Base-by-base conservation (phyloP, 805 yeast species). In the Barnettozyma wickerhamii region DNA sequence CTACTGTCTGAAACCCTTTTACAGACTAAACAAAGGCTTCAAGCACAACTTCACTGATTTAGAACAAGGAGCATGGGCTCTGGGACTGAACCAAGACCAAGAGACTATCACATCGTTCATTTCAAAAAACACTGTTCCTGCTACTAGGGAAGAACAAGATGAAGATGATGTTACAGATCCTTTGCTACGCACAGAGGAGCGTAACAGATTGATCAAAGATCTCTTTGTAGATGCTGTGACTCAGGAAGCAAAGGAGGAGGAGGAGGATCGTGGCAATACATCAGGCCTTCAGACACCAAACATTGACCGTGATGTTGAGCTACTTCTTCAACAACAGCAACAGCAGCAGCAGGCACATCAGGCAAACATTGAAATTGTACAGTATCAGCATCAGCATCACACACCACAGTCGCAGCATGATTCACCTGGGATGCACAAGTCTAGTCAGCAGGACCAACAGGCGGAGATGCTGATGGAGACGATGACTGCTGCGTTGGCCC, bases 51-150 rank as follows among this genome's bases (percentile, higher is more conserved):
- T 46, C 45, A 47, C 47, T 2, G 37, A 37, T 0, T 15, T 56
- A 18, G 59, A 55, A 33, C 49, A 43, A 14, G 58, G 57, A 3
- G 49, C 46, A 3, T 56, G 58, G 57, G 40, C 50, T n/a, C 7
- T 45, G 13, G 38, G 26, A 9, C 12, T 9, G 9, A 12, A 12
- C 12, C 9, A 23, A 9, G 12, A 23, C 12, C 26, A 9, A 23
- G 12, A 23, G 9, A 12, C 26, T 2, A 23, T 23, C 12, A 12
- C 9, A 23, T 9, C 9, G 12, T 23, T 23, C 26, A 23, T 23
- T 9, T 12, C 9, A 23, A 23, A 23, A 12, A 23, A 9, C 12
- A 23, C 26, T 23, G 26, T 23, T 23, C 12, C 26, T 12, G 12
- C 26, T 23, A n/a, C n/a, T n/a, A n/a, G n/a, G n/a, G n/a, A n/a